Evolutionary conservation across 257 asterid species (phyloP), one percentile per base, ranked within the genome.

Genomic region (Fraxinus quadrangulata): DNA sequence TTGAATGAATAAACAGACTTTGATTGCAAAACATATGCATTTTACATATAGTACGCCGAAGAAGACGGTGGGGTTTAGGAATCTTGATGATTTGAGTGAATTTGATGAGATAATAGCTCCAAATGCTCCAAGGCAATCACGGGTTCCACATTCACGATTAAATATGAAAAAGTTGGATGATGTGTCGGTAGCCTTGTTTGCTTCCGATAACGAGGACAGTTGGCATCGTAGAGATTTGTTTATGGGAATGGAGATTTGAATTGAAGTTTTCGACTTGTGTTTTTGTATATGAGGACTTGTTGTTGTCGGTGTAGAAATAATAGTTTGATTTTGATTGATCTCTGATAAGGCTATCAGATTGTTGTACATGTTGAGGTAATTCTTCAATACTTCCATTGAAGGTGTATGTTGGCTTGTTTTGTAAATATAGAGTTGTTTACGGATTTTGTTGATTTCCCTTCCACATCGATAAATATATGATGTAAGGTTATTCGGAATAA

Each of bases 341-440:
- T 28, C 16, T 11, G 49, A 42, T 42, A 42, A 12, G 49, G 16
- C 17, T 42, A 42, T 42, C 49, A 42, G 16, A 2, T 11, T 54
- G 65, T 74, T 51, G 30, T 75, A 80, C 79, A 76, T 83, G 79
- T 33, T 74, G 81, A 70, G 70, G 71, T 68, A 70, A 66, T 80
- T 88, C 92, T 87, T 90, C 96, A 90, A 90, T 73, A 21, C 12
- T 42, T 83, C 71, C 85, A 76, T 87, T 90, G 93, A 87, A 90
- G 93, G 87, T 78, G 72, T 45, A 42, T 42, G 17, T 33, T 68
- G 83, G 68, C 81, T 51, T 87, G 47, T 67, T 3, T 71, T 56
- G 78, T 73, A 83, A 34, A 5, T 19, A 28, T 11, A 45, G 72
- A 68, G 47, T 47, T 16, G 37, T 42, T 71, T 40, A 63, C 78